Percentiles rank a stretch among this genome's conserved stretches.
These are phyloP conservation scores for Botryobasidium botryosum DNA, from an alignment of 768 basidiomycete genomes.

Conservation along the genomic window DNA sequence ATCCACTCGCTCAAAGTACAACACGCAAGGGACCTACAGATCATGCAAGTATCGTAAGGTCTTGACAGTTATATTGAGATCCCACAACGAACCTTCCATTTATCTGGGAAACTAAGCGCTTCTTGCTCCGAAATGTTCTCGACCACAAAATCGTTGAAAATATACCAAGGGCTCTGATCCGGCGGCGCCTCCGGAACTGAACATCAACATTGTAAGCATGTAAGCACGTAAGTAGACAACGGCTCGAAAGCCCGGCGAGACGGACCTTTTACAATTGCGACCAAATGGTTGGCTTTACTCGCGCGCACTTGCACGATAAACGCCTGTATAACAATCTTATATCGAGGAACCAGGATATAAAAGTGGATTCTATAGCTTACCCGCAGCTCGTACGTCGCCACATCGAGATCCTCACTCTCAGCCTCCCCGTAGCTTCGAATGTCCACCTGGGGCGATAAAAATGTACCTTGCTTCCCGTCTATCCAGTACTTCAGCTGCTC, in stretches of 20 bases:
- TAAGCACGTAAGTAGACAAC: no score
- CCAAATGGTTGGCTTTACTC: slow-evolving; percentile 67
- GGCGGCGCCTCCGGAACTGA: slow-evolving; percentile 48
- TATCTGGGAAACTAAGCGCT: slow-evolving; percentile 70
- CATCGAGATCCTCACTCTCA: slow-evolving; percentile 35
- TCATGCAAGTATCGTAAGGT: neutral
- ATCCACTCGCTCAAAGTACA: slow-evolving; percentile 76
- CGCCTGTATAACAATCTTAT: slow-evolving; percentile 35
- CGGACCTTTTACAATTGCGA: slow-evolving; percentile 72
- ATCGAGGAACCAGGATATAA: no score
- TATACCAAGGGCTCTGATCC: slow-evolving; percentile 52
- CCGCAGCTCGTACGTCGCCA: slow-evolving; percentile 50
- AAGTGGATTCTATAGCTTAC: slow-evolving; percentile 28
- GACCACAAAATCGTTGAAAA: slow-evolving; percentile 96
- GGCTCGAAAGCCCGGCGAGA: no score
- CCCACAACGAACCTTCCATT: slow-evolving; percentile 77
- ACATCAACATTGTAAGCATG: neutral
- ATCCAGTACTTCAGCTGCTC: slow-evolving; percentile 64
- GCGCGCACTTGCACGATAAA: slow-evolving; percentile 61
- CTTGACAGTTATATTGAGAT: neutral
- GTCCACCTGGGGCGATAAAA: slow-evolving; percentile 34
- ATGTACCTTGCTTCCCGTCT: slow-evolving; percentile 40
- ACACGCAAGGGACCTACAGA: slow-evolving; percentile 60
- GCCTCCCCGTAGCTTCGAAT: slow-evolving; percentile 11
- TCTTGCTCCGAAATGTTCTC: slow-evolving; percentile 70